Conservation (phyloP, 2,329 filamentous ascomycete species). For the Cordyceps tenuipes region DNA sequence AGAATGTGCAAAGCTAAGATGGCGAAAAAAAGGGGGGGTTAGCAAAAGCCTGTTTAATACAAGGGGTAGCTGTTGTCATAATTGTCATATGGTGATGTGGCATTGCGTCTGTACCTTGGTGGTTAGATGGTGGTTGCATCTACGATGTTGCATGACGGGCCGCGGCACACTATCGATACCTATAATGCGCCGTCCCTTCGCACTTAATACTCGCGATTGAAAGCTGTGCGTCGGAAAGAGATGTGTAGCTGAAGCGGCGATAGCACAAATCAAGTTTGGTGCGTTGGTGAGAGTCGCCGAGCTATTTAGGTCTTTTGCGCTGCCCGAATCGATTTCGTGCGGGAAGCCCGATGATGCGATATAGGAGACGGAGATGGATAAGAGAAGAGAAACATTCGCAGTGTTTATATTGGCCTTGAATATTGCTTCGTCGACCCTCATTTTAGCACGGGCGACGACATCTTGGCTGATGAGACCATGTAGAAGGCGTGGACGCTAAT, state of each 20-base stretch:
- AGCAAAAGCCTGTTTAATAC: neutral
- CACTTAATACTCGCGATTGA: neutral
- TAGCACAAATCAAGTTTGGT: neutral
- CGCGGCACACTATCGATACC: neutral
- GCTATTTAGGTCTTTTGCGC: neutral
- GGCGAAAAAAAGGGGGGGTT: neutral
- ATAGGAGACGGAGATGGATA: neutral
- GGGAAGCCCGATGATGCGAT: neutral
- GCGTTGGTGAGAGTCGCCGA: neutral
- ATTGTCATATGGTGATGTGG: slow-evolving; percentile 1
- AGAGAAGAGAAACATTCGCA: neutral
- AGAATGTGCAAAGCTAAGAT: neutral
- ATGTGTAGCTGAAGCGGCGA: neutral
- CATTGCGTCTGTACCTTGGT: neutral
- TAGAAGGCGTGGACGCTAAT: neutral
- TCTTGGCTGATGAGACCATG: neutral
- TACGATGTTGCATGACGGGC: slow-evolving; percentile 7
- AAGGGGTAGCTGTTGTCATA: neutral
- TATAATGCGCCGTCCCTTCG: neutral
- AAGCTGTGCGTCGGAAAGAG: neutral
- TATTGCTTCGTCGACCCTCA: neutral
- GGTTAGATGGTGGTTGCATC: neutral
- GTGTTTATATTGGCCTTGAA: neutral
- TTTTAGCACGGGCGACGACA: neutral
- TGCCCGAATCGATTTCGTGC: neutral